These are phyloP conservation scores for Rhipidocladum racemiflorum DNA, from an alignment of 176 grass and related monocot species.

Conservation along the genomic window DNA sequence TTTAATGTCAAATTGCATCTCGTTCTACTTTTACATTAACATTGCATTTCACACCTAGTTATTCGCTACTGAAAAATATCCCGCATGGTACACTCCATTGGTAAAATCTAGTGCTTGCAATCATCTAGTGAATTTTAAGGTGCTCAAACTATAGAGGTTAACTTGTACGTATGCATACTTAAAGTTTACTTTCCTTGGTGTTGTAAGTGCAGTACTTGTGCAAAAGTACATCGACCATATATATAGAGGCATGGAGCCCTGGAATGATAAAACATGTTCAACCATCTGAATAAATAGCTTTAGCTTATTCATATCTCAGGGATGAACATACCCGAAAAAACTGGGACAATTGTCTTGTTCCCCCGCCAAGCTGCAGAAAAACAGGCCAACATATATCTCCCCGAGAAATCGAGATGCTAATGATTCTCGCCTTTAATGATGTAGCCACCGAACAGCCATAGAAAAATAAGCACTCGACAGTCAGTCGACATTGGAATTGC, in stretches of 20 bases:
- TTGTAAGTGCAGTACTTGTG: no score
- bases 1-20: not conserved
- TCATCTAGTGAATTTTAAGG: no score
- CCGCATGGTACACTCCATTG: no score
- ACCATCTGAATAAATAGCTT: not conserved
- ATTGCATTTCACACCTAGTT: no score
- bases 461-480: slow-evolving; percentile 1
- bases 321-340: slow-evolving; percentile 18
- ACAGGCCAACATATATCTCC: not conserved
- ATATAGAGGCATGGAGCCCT: not conserved
- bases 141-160: no score
- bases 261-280: not conserved
- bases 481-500: not conserved
- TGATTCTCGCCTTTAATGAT: slow-evolving; percentile 18
- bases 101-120: no score
- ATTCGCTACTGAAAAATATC: no score
- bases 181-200: no score
- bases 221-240: no score
- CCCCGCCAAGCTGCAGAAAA: slow-evolving; percentile 2
- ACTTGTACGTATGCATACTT: no score
- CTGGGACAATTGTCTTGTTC: slow-evolving; percentile 18
- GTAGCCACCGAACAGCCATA: not conserved
- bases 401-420: slow-evolving; percentile 35
- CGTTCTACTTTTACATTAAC: no score
- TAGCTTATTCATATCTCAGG: not conserved